Evolutionary conservation across 2,329 filamentous ascomycete genomes (phyloP), one percentile per base, ranked within the genome.

Genomic region (Fusarium nematophilum): DNA sequence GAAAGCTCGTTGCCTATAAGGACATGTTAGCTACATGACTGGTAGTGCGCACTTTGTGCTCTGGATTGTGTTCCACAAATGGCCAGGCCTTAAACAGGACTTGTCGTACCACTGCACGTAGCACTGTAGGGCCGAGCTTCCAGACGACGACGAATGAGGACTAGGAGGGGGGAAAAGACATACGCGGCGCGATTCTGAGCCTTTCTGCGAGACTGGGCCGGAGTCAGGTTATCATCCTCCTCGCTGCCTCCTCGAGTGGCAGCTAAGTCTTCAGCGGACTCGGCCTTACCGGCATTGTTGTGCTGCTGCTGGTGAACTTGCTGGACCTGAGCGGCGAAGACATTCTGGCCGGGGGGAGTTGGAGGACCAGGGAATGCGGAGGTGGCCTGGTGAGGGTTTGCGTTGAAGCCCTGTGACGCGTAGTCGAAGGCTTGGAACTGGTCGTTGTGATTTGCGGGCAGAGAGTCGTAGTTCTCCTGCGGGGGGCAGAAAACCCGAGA

Each of bases 1-100:
- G 75, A 98, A 98, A 26, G 95, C 94, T 68, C 94, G 90, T 83
- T 98, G 95, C 40, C 94, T 97, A 61, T 23, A 39, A 30, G 8
- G 11, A 37, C 13, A 31, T 48, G 62, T 70, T 57, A 69, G 62
- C 44, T 34, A 43, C 9, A 14, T 34, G 36, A 26, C n/a, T 4
- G 11, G 10, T 34, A 13, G 10, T 18, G n/a, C 10, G 10, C 3
- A 13, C 7, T 4, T 10, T 15, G 10, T 36, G 18, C 14, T 25
- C 34, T 17, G 10, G 26, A 33, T 42, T 33, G 25, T 5, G 23
- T 26, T 13, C 29, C 26, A 29, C 21, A 23, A 9, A 31, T 23
- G 13, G 18, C 37, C 27, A 33, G 39, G 30, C 14, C 17, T 34
- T 15, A 15, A 25, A 17, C 29, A 46, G 3, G 9, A 7, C 13